phyloP scores from a whole-genome alignment of 768 basidiomycete genomes.

The Podaxis sp. region DNA sequence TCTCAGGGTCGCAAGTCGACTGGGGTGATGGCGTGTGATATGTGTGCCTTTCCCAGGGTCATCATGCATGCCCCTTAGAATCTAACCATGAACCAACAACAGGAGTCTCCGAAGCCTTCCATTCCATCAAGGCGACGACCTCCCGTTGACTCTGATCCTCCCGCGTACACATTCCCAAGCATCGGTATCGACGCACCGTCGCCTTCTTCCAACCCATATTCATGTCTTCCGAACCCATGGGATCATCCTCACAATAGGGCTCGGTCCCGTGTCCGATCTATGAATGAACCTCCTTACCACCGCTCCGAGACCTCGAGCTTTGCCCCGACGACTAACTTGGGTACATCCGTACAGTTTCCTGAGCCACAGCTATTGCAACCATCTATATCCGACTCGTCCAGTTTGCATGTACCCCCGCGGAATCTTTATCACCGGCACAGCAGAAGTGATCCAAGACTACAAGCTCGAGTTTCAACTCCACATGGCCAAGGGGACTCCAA shows the following conservation, averaged over 20 bases:
- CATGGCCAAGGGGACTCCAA: slow-evolving; percentile 25
- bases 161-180: neutral
- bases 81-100: neutral
- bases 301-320: neutral
- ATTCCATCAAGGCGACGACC: neutral
- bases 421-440: slow-evolving; percentile 36
- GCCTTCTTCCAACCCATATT: neutral
- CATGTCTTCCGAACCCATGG: slow-evolving; percentile 6
- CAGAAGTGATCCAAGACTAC: slow-evolving; percentile 35
- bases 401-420: slow-evolving; percentile 21
- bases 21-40: neutral
- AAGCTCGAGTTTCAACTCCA: slow-evolving; percentile 15
- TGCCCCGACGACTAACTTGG: neutral
- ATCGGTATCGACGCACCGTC: neutral
- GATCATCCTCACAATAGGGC: neutral
- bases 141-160: too few species aligned
- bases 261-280: slow-evolving; percentile 4
- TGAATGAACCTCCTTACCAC: neutral
- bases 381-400: slow-evolving; percentile 37
- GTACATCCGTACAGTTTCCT: slow-evolving; percentile 40
- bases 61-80: neutral
- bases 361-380: slow-evolving; percentile 50
- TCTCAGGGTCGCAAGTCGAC: neutral
- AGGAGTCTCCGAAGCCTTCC: neutral
- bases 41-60: neutral